Evolutionary conservation across 2,329 filamentous ascomycete species (phyloP).

Genomic region (Byssochlamys sp.): DNA sequence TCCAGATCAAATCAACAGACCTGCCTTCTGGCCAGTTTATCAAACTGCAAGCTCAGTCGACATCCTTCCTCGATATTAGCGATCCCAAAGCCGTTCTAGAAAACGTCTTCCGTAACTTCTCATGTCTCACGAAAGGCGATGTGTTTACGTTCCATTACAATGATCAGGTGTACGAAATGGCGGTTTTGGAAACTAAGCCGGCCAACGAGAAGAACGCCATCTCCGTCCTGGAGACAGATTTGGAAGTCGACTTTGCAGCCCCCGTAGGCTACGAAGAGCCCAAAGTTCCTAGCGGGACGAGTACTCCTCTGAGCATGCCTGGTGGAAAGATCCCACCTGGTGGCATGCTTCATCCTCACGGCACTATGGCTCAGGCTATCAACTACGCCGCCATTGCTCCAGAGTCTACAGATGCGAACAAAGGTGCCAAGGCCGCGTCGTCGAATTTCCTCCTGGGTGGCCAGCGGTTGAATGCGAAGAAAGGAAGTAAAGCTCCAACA

Average conservation of each 20-base stretch:
- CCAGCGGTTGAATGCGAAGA: slow-evolving; percentile 74
- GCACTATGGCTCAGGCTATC: slow-evolving; percentile 95
- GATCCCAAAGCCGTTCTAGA: slow-evolving; percentile 96
- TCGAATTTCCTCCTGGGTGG: slow-evolving; percentile 75
- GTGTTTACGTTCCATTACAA: slow-evolving; percentile 96
- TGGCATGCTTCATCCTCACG: slow-evolving; percentile 69
- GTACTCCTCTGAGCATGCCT: slow-evolving; percentile 63
- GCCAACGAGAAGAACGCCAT: slow-evolving; percentile 71
- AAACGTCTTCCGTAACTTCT: slow-evolving; percentile 91
- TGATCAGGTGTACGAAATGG: slow-evolving; percentile 83
- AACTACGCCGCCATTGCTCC: slow-evolving; percentile 89
- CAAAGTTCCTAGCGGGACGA: slow-evolving; percentile 67
- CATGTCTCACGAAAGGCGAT: slow-evolving; percentile 83
- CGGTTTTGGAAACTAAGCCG: slow-evolving; percentile 87
- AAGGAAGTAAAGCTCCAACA: slow-evolving; percentile 63
- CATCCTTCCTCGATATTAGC: slow-evolving; percentile 88
- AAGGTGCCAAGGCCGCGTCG: slow-evolving; percentile 52
- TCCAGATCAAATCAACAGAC: slow-evolving; percentile 91
- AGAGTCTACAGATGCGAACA: slow-evolving; percentile 55
- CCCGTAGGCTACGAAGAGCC: slow-evolving; percentile 92
- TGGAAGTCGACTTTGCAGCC: slow-evolving; percentile 89
- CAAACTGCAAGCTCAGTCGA: slow-evolving; percentile 90
- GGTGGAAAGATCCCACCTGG: slow-evolving; percentile 56
- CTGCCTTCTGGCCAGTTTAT: slow-evolving; percentile 83
- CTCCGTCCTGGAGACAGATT: slow-evolving; percentile 89